Evolutionary conservation across 2,329 filamentous ascomycete genomes (phyloP), one percentile per base, ranked within the genome.

Genomic region (Epicoccum nigrum): DNA sequence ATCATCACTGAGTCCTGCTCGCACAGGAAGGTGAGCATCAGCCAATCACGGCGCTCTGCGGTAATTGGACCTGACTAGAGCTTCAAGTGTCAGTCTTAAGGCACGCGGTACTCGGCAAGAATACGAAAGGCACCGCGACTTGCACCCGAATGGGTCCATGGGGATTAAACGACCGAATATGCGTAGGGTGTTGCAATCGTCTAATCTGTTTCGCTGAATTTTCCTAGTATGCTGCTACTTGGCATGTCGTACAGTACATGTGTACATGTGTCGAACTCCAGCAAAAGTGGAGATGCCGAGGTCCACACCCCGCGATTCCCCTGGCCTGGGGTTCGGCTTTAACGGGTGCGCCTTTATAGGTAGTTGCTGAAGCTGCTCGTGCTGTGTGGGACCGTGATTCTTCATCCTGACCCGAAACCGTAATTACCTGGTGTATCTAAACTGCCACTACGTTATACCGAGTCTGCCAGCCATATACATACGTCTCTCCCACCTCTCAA

Each of bases 41-140:
- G 8, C 49, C 49, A 52, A 52, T 47, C 43, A 47, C 43, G 43
- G 43, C 39, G 49, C 6, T 47, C 8, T 15, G 15, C 39, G 38
- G 43, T 11, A 44, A 44, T 38, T 52, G n/a, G n/a, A n/a, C n/a
- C n/a, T n/a, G 49, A 52, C 49, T 52, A 43, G 43, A 43, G 19
- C 27, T 38, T 39, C 33, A 21, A 33, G 15, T 52, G 49, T 52
- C 49, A 52, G 40, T 13, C 28, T 30, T 13, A 11, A 9, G 28
- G 19, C 34, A 12, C 25, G 20, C 35, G 32, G 21, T 30, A 28
- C 32, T 46, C 49, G 38, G 38, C n/a, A 37, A 20, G 7, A 7
- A 25, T 25, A 1, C 3, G n/a, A 25, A 4, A 9, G 23, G 23
- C 23, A 25, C 23, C 23, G 9, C 23, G 9, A 25, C 23, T 25